Conservation (phyloP, 2,329 filamentous ascomycete species). For the Lomentospora prolificans region DNA sequence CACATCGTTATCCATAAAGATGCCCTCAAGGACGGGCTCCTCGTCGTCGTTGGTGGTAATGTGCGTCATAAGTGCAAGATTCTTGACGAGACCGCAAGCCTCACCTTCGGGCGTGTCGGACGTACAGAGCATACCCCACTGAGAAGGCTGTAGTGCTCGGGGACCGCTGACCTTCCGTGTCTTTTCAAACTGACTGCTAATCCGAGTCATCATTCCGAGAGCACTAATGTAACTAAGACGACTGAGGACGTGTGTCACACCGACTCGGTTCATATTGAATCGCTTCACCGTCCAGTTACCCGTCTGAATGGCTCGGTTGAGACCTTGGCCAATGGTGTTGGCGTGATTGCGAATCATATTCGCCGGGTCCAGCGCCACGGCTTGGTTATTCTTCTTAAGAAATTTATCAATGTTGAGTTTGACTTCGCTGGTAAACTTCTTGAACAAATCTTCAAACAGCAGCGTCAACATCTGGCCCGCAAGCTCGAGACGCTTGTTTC, state of each 20-base stretch:
- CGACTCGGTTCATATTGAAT: constrained; percentile 96
- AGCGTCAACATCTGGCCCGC: constrained; percentile 90
- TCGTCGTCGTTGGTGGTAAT: constrained; percentile 97
- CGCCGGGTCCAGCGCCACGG: constrained; percentile 78
- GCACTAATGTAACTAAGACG: constrained; percentile 93
- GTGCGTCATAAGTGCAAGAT: constrained; percentile 96
- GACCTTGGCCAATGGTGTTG: constrained; percentile 79
- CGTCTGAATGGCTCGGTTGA: constrained; percentile 93
- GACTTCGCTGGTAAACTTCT: constrained; percentile 81
- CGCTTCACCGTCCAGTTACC: constrained; percentile 97
- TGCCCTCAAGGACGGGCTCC: constrained; percentile 74
- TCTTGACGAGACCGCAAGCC: constrained; percentile 95
- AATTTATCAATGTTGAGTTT: constrained; percentile 94
- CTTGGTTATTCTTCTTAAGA: constrained; percentile 84
- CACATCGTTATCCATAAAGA: constrained; percentile 81
- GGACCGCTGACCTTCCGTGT: constrained; percentile 94
- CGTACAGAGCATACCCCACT: constrained; percentile 96
- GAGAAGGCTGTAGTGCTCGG: constrained; percentile 89
- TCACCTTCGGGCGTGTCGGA: constrained; percentile 98
- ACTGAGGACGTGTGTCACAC: constrained; percentile 92
- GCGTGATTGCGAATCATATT: constrained; percentile 77
- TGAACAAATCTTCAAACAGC: constrained; percentile 96
- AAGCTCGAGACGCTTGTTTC: constrained; percentile 91
- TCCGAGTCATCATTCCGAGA: constrained; percentile 98
- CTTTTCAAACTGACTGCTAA: constrained; percentile 98